Evolutionary conservation across 2,329 filamentous ascomycete genomes (phyloP), one percentile per base, ranked within the genome.

Genomic region (Cordyceps sp.): DNA sequence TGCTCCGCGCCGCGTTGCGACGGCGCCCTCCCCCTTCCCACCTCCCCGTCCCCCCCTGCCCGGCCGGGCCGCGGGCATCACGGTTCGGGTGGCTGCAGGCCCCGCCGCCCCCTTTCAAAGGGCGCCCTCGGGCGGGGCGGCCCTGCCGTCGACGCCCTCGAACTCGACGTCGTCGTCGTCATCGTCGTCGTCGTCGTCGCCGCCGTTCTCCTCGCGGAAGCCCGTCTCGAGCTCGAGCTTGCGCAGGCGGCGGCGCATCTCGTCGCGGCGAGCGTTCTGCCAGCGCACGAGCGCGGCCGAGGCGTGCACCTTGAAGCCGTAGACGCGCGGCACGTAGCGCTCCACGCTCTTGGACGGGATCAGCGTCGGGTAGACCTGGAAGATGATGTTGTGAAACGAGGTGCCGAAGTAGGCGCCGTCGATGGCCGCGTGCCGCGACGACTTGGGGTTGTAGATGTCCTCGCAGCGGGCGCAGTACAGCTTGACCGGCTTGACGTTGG

Each of bases 371-470:
- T 96, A 96, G 34, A 98, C 90, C 56, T 98, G 90, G 64, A 98
- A 96, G 39, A 98, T 74, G 57, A 98, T 94, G 60, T 94, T 94
- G 66, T 94, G 88, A 66, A 98, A 98, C 3, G 83, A 93, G 30
- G 88, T 86, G 44, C 90, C 90, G 45, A 98, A 98, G 66, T 96
- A 98, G 41, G 90, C 90, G 40, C 90, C 90, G 53, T 98, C 90
- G 48, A 98, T 94, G 36, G 80, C 72, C 31, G 86, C 85, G 58
- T 98, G 90, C 19, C 90, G 83, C 15, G 84, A 88, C 4, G 90
- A 96, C 57, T 98, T 98, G 28, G 90, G 90, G 59, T 96, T 96
- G 68, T 98, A 98, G 37, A 93, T 79, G 54, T 98, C 90, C 65
- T 98, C 90, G 64, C 90, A 98, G 46, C 85, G 83, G 30, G 81